Percentiles rank a stretch among this genome's conserved stretches.
phyloP scores from a whole-genome alignment of 2,329 filamentous ascomycete species.

The Amylocarpus encephaloides region DNA sequence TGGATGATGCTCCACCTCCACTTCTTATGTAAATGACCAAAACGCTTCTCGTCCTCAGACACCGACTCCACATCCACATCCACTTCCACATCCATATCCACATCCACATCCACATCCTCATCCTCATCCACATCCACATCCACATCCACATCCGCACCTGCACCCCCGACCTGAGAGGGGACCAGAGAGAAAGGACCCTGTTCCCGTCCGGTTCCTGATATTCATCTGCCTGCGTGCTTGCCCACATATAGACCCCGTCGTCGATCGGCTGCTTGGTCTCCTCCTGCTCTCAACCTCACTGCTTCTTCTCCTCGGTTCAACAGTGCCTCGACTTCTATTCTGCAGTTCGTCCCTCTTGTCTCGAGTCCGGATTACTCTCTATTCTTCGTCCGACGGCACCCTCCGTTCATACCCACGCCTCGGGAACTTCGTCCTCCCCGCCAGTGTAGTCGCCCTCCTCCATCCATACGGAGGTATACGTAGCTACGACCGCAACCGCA shows the following conservation, averaged over 20 bases:
- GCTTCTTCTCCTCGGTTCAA: neutral
- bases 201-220: too few relatives aligned
- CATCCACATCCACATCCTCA: conserved; percentile 12
- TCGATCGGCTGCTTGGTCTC: neutral
- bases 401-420: neutral
- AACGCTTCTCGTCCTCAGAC: conserved; percentile 20
- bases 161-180: conserved; percentile 7
- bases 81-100: too few relatives aligned
- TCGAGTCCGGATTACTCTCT: conserved; percentile 15
- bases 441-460: neutral
- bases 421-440: neutral
- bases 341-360: conserved; percentile 9
- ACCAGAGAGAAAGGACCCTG: too few relatives aligned
- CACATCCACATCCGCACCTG: neutral
- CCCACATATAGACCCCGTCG: conserved; percentile 16
- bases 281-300: neutral
- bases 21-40: conserved; percentile 19
- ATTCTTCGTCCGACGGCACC: neutral
- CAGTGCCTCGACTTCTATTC: conserved; percentile 6
- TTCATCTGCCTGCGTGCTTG: neutral
- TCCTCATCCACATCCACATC: conserved; percentile 21
- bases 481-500: neutral
- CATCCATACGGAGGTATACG: neutral
- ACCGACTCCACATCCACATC: conserved; percentile 15
- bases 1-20: conserved; percentile 1